phyloP scores from a whole-genome alignment of 2,329 filamentous ascomycete genomes.

The Fusarium sp. region DNA sequence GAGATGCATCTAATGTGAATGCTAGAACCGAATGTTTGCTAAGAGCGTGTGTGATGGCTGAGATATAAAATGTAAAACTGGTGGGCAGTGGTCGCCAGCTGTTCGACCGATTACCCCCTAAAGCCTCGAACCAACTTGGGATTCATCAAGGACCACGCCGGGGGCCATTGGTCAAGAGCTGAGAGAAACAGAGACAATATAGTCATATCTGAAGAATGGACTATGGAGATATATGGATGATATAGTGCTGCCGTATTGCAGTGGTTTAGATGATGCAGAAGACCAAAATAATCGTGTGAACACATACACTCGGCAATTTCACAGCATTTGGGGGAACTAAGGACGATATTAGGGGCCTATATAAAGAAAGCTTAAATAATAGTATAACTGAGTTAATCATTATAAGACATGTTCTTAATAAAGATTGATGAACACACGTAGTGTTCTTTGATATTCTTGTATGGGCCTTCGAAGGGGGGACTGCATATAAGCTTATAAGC shows the following conservation, averaged over 20 bases:
- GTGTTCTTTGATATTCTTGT: neutral
- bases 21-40: neutral
- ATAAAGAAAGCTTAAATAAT: too few relatives aligned
- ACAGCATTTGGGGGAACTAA: neutral
- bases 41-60: neutral
- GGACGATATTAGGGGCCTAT: neutral
- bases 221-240: neutral
- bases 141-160: neutral
- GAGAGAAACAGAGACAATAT: too few relatives aligned
- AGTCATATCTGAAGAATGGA: neutral
- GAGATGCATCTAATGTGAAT: neutral
- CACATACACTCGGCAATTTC: too few relatives aligned
- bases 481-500: neutral
- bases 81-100: neutral
- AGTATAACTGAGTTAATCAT: too few relatives aligned
- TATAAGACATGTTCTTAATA: neutral
- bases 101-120: neutral
- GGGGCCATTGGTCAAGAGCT: neutral
- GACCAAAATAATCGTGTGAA: too few relatives aligned
- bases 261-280: neutral
- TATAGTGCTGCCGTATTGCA: neutral
- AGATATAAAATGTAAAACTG: neutral
- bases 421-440: neutral
- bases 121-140: neutral
- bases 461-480: neutral